Percentiles rank a stretch among this genome's conserved stretches.
Conservation (phyloP, 2,329 filamentous ascomycete genomes). For the Penicillium sp. region DNA sequence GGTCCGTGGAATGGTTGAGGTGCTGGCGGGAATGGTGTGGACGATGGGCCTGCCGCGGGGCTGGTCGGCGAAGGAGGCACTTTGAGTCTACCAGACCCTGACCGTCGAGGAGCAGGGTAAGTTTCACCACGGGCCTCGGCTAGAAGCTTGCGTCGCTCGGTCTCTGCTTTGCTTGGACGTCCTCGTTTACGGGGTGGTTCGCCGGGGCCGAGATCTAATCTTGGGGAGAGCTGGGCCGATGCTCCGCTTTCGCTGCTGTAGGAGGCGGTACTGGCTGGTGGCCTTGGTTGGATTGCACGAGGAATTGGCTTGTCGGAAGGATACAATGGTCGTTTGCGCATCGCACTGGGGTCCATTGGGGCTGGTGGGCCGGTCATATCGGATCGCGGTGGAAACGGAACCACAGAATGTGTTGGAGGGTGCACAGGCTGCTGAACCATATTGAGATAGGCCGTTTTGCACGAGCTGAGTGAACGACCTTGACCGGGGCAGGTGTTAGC, state of each 20-base stretch:
- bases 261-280: constrained; percentile 33
- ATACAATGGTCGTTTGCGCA: constrained; percentile 36
- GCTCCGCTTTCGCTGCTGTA: constrained; percentile 37
- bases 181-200: constrained; percentile 45
- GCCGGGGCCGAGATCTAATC: constrained; percentile 29
- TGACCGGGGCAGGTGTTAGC: constrained; percentile 13
- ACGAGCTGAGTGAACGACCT: constrained; percentile 44
- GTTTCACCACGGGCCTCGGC: constrained; percentile 42
- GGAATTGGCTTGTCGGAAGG: constrained; percentile 34
- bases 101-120: constrained; percentile 38
- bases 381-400: constrained; percentile 25
- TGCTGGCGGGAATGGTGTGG: constrained; percentile 18
- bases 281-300: constrained; percentile 45
- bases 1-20: constrained; percentile 4
- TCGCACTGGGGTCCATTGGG: constrained; percentile 26
- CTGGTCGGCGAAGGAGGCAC: constrained; percentile 33
- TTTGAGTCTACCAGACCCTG: constrained; percentile 29
- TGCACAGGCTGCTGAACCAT: constrained; percentile 36
- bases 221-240: constrained; percentile 37
- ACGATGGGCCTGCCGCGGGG: constrained; percentile 27
- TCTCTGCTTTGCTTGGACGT: constrained; percentile 45
- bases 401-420: constrained; percentile 16
- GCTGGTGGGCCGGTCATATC: constrained; percentile 23
- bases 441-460: constrained; percentile 35
- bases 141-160: constrained; percentile 39